Base-by-base conservation (phyloP, 2,329 filamentous ascomycete species). In the Stemphylium lycopersici region DNA sequence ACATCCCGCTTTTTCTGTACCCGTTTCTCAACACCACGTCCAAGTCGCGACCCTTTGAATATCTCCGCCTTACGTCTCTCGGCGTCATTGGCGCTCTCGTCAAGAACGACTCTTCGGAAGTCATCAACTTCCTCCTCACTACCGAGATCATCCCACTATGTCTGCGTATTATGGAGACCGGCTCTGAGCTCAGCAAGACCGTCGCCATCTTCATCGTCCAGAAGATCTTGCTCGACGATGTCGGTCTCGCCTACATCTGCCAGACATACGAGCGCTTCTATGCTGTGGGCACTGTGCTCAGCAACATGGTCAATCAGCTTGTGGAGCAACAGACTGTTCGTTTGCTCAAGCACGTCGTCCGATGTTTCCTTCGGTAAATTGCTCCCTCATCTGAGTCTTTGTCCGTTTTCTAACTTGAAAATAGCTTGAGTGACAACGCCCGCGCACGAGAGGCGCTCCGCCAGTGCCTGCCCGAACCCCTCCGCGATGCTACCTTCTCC, bases 151-250 rank as follows among this genome's bases (percentile, higher is more conserved):
- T 99, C 54, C 95, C 95, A 8, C 85, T 99, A 11, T 99, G 95
- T 76, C 87, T 99, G 39, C 88, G 95, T 57, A 99, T 99, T 71
- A 99, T 99, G 95, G 95, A 99, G 80, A 99, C 95, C 0, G 95
- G 95, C 44, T 97, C 93, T 0, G 95, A 99, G 78, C 84, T 99
- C 56, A 97, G 92, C 82, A 99, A 99, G 82, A 99, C 95, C 0
- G 95, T 99, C 12, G 95, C 95, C 54, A 99, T 99, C 69, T 99
- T 99, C 80, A 99, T 99, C 68, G 95, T 99, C 15, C 95, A 99
- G 78, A 99, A 99, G 83, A 99, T 99, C 22, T 80, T 99, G 47
- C 85, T 99, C 2, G 95, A 99, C 72, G 95, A 99, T 69, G 93
- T 96, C 68, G 95, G 95, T 3, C 84, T 99, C 59, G 95, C 95